A percentile compares a stretch with the other conserved stretches of the same genome.
Evolutionary conservation across 2,329 filamentous ascomycete genomes (phyloP).

Genomic region (Chaetomium globosum): DNA sequence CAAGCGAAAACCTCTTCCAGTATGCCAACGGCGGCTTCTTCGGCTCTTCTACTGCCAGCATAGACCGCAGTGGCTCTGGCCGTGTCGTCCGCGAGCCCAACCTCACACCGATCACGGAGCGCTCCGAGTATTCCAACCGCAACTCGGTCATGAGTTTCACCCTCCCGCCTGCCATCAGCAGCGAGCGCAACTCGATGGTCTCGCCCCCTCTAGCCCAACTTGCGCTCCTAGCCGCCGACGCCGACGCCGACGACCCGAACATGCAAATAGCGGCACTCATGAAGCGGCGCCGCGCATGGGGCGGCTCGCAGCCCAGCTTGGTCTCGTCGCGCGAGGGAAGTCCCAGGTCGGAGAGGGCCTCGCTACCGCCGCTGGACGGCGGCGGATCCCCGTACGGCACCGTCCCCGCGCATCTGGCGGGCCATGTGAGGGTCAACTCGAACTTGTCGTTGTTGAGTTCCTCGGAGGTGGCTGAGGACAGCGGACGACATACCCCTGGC

Average conservation of each 20-base stretch:
- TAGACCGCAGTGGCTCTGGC: slow-evolving; percentile 72
- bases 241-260: slow-evolving; percentile 48
- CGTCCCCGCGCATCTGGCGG: slow-evolving; percentile 24
- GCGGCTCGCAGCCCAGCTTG: slow-evolving; percentile 75
- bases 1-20: slow-evolving; percentile 51
- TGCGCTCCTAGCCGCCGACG: slow-evolving; percentile 66
- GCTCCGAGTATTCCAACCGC: slow-evolving; percentile 92
- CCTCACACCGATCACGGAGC: slow-evolving; percentile 92
- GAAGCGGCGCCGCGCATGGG: slow-evolving; percentile 76
- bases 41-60: slow-evolving; percentile 63
- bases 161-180: slow-evolving; percentile 52
- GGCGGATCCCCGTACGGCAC: slow-evolving; percentile 20
- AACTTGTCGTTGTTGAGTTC: slow-evolving; percentile 53
- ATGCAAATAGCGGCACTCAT: slow-evolving; percentile 74
- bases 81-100: slow-evolving; percentile 80
- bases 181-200: slow-evolving; percentile 45
- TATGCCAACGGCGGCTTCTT: slow-evolving; percentile 88
- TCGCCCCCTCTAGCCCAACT: slow-evolving; percentile 79
- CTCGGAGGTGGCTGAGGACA: slow-evolving; percentile 45
- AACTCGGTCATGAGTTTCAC: slow-evolving; percentile 83
- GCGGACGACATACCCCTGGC: neutral
- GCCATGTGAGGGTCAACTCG: slow-evolving; percentile 54
- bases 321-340: slow-evolving; percentile 56
- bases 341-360: slow-evolving; percentile 50
- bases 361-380: slow-evolving; percentile 5